Conservation (phyloP, 1,139 yeast genomes). For the Arxiozyma heterogenica region DNA sequence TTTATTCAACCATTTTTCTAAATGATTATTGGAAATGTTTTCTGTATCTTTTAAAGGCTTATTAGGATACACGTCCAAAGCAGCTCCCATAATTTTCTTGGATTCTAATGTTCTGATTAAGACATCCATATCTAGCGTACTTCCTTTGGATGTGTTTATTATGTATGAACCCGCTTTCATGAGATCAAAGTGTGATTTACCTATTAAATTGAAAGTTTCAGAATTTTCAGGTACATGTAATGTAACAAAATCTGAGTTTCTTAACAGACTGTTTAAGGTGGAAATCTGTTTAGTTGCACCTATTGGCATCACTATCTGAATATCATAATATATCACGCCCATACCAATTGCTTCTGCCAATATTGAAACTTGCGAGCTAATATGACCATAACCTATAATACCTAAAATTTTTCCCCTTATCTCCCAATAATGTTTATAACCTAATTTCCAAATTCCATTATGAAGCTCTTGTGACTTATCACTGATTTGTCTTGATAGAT, state of each 20-base stretch:
- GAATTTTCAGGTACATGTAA: conserved; percentile 92
- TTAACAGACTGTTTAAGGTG: conserved; percentile 72
- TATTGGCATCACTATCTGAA: conserved; percentile 84
- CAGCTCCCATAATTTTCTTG: conserved; percentile 95
- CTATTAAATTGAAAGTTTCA: conserved; percentile 83
- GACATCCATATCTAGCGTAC: conserved; percentile 94
- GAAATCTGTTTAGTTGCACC: conserved; percentile 95
- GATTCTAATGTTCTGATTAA: conserved; percentile 82
- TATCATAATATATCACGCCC: conserved; percentile 91
- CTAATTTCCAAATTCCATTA: conserved; percentile 97
- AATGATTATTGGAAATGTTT: conserved; percentile 55
- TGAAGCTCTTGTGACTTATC: conserved; percentile 95
- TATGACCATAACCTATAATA: conserved; percentile 95
- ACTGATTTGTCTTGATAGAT: conserved; percentile 92
- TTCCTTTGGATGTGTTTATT: conserved; percentile 95
- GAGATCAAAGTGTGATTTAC: conserved; percentile 85
- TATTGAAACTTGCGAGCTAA: conserved; percentile 93
- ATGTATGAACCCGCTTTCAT: conserved; percentile 96
- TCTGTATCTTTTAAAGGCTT: conserved; percentile 98
- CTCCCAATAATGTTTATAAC: conserved; percentile 93
- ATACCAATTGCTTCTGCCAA: conserved; percentile 97
- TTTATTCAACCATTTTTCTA: conserved; percentile 81
- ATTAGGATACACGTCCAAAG: conserved; percentile 91
- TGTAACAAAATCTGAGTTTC: conserved; percentile 77
- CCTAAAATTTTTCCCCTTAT: conserved; percentile 98